Evolutionary conservation across 768 basidiomycete species (phyloP).

Genomic region (Leccinum olivaceopallidum): DNA sequence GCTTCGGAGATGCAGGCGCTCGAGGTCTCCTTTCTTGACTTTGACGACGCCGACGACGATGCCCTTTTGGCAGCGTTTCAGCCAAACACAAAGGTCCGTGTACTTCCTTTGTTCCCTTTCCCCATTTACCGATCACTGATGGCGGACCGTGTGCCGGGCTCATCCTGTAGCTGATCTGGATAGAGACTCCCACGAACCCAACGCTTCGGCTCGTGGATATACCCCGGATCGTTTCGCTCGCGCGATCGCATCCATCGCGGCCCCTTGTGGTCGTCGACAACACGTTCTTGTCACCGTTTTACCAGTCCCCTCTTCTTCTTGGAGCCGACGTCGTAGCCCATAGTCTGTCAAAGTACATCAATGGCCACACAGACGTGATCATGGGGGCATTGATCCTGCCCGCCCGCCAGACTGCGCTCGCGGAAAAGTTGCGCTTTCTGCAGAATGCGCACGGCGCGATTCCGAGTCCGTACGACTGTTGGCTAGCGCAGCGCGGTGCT

Average conservation of each 20-base stretch:
- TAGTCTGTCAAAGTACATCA: constrained; percentile 86
- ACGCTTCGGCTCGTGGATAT: constrained; percentile 87
- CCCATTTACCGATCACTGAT: background rate
- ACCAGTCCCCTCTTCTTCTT: constrained; percentile 80
- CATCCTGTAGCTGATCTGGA: constrained; percentile 77
- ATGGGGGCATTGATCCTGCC: constrained; percentile 85
- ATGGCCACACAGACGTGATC: constrained; percentile 92
- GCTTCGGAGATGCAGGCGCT: constrained; percentile 62
- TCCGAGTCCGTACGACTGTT: constrained; percentile 79
- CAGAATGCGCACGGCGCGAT: constrained; percentile 89
- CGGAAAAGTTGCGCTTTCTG: constrained; percentile 71
- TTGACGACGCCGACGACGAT: constrained; percentile 69
- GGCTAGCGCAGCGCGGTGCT: constrained; percentile 86
- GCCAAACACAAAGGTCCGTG: constrained; percentile 76
- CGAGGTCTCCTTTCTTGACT: constrained; percentile 76
- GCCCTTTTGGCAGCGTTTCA: constrained; percentile 63
- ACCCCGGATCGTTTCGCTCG: constrained; percentile 63
- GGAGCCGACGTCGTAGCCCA: constrained; percentile 88
- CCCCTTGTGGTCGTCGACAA: constrained; percentile 92
- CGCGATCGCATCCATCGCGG: constrained; percentile 55
- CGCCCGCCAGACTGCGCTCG: constrained; percentile 46
- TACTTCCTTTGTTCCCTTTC: background rate
- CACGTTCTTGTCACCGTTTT: constrained; percentile 93
- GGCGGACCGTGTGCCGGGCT: background rate
- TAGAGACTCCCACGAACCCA: constrained; percentile 95